phyloP scores from a whole-genome alignment of 2,329 filamentous ascomycete genomes.

The Paraphaeosphaeria sporulosa region DNA sequence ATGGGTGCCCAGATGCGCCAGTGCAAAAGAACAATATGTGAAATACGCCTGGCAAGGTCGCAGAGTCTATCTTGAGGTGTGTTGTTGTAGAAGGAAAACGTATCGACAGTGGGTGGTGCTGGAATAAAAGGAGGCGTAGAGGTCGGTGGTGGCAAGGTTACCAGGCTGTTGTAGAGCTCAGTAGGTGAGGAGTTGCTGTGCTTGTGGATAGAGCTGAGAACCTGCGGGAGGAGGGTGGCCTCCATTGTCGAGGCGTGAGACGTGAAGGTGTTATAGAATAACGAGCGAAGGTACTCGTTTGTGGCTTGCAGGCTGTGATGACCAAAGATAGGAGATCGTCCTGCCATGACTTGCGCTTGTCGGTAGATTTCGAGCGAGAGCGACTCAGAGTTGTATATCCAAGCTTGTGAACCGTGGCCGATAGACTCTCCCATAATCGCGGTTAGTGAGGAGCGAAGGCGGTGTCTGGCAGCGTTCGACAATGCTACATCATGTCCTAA shows the following conservation, averaged over 20 bases:
- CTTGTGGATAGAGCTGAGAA: constrained; percentile 37
- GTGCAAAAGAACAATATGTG: constrained; percentile 84
- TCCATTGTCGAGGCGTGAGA: constrained; percentile 43
- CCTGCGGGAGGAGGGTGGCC: constrained; percentile 32
- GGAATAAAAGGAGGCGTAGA: constrained; percentile 23
- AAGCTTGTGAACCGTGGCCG: constrained; percentile 44
- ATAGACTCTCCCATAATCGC: constrained; percentile 49
- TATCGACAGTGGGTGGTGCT: constrained; percentile 32
- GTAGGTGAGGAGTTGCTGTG: constrained; percentile 49
- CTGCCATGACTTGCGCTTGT: constrained; percentile 47
- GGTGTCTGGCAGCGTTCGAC: constrained; percentile 25
- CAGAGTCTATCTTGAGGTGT: constrained; percentile 52
- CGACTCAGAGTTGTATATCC: constrained; percentile 51
- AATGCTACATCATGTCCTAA: constrained; percentile 36
- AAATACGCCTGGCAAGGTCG: constrained; percentile 78
- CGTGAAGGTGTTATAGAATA: constrained; percentile 43
- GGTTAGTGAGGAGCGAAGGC: constrained; percentile 44
- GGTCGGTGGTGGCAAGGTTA: constrained; percentile 32
- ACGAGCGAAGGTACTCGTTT: constrained; percentile 42
- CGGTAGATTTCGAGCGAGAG: constrained; percentile 57
- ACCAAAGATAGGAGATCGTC: constrained; percentile 36
- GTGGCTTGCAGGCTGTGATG: constrained; percentile 46
- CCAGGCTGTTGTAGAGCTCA: constrained; percentile 54
- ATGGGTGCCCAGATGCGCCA: constrained; percentile 88
- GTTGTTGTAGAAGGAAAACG: constrained; percentile 23